Percentiles rank a stretch among this genome's conserved stretches.
These are phyloP conservation scores for Spinellus fusiger DNA, from an alignment of 192 early-diverging fungal species.

Conservation along the genomic window DNA sequence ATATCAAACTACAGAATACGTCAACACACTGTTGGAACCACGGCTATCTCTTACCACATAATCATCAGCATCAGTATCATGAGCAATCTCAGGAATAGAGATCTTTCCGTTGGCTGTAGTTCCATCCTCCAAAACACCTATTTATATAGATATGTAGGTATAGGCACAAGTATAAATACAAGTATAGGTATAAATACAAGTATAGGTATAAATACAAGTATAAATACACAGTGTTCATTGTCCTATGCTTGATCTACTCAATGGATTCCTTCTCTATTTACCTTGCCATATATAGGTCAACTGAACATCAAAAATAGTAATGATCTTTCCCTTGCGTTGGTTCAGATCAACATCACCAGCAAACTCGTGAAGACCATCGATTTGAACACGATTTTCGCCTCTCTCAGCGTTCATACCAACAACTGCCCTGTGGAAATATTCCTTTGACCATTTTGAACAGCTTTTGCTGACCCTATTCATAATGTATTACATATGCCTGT, in stretches of 20 bases:
- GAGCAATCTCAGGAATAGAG: constrained; percentile 82
- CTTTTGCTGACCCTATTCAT: constrained; percentile 82
- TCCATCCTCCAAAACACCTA: constrained; percentile 52
- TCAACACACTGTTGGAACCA: no score
- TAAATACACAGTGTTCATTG: not conserved
- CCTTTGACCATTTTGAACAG: constrained; percentile 86
- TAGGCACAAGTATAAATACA: not conserved
- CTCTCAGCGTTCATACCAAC: constrained; percentile 44
- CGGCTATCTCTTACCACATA: constrained; percentile 70
- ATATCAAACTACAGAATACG: constrained; percentile 55
- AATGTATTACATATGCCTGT: not conserved
- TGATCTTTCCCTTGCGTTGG: constrained; percentile 93
- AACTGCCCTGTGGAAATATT: constrained; percentile 69
- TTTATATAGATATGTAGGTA: not conserved
- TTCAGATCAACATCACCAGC: constrained; percentile 90
- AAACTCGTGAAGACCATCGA: constrained; percentile 57
- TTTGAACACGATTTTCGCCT: constrained; percentile 50
- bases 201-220: not conserved
- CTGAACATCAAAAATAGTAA: constrained; percentile 87
- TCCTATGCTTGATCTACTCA: not conserved
- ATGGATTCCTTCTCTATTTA: constrained; percentile 6
- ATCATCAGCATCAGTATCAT: constrained; percentile 81
- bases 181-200: not conserved
- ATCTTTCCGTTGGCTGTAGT: constrained; percentile 67
- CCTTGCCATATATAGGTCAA: constrained; percentile 73